phyloP scores from a whole-genome alignment of 2,329 filamentous ascomycete species.

The Sordariomycetes sp. region DNA sequence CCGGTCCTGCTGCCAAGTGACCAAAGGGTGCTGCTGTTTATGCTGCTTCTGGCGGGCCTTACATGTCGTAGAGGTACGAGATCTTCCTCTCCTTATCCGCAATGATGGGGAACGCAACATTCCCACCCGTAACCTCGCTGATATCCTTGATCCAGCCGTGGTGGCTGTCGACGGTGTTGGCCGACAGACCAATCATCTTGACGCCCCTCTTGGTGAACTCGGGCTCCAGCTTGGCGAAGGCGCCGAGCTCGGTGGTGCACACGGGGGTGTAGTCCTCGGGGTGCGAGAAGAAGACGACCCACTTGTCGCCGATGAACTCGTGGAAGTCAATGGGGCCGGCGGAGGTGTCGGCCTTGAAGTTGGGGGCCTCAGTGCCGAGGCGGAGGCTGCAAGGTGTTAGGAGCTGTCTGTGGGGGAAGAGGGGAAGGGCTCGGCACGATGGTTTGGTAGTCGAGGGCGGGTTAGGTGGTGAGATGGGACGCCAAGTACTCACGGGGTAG shows the following conservation, averaged over 20 bases:
- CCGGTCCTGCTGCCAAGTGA: not conserved
- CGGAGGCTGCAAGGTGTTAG: constrained; percentile 33
- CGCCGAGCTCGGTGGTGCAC: constrained; percentile 90
- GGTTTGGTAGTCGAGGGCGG: not conserved
- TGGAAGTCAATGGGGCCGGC: constrained; percentile 70
- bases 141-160: constrained; percentile 86
- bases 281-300: constrained; percentile 76
- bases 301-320: constrained; percentile 65
- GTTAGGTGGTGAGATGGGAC: too few species aligned
- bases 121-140: constrained; percentile 59
- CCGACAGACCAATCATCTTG: constrained; percentile 82
- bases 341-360: constrained; percentile 75
- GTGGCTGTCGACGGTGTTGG: constrained; percentile 77
- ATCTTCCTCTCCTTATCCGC: constrained; percentile 68
- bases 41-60: constrained; percentile 14
- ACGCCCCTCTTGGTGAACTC: constrained; percentile 80
- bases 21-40: not conserved
- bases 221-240: constrained; percentile 77
- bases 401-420: not conserved
- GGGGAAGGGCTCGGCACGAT: not conserved
- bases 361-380: constrained; percentile 56
- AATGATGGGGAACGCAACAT: constrained; percentile 66
- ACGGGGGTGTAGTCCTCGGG: constrained; percentile 88
- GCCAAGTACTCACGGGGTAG: constrained; percentile 1
- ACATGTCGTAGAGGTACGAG: constrained; percentile 68